phyloP scores from a whole-genome alignment of 441 rosid genomes.

The Erysimum cheiri region DNA sequence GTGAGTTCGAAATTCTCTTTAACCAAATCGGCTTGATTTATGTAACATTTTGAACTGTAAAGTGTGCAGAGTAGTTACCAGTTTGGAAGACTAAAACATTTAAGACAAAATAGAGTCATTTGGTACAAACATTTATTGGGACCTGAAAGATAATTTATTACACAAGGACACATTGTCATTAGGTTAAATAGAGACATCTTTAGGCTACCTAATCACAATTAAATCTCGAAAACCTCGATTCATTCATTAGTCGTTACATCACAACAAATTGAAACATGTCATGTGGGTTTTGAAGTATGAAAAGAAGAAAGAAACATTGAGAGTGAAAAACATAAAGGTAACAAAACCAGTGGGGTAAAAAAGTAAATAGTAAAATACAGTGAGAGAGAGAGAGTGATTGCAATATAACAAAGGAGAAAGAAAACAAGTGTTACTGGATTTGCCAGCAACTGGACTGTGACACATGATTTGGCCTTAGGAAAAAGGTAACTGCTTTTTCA shows the following conservation, averaged over 20 bases:
- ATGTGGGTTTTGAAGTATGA: neutral
- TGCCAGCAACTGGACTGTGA: constrained; percentile 54
- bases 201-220: constrained; percentile 31
- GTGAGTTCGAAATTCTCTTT: constrained; percentile 19
- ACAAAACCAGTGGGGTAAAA: constrained; percentile 29
- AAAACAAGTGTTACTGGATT: constrained; percentile 47
- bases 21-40: constrained; percentile 42
- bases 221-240: neutral
- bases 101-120: constrained; percentile 28
- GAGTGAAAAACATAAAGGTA: constrained; percentile 31
- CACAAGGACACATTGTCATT: constrained; percentile 32
- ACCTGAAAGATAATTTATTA: constrained; percentile 28
- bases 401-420: constrained; percentile 34
- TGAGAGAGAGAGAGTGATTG: constrained; percentile 18
- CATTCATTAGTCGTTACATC: constrained; percentile 7
- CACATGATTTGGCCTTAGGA: constrained; percentile 62
- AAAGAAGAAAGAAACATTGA: neutral
- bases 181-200: neutral
- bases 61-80: constrained; percentile 42
- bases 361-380: neutral
- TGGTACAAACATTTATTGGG: constrained; percentile 37
- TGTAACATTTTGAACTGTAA: constrained; percentile 30
- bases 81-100: constrained; percentile 40
- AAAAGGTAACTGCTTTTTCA: constrained; percentile 44
- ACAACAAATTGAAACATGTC: constrained; percentile 7